These are phyloP conservation scores for Saposhnikovia divaricata DNA, from an alignment of 129 eudicot genomes.

Conservation along the genomic window DNA sequence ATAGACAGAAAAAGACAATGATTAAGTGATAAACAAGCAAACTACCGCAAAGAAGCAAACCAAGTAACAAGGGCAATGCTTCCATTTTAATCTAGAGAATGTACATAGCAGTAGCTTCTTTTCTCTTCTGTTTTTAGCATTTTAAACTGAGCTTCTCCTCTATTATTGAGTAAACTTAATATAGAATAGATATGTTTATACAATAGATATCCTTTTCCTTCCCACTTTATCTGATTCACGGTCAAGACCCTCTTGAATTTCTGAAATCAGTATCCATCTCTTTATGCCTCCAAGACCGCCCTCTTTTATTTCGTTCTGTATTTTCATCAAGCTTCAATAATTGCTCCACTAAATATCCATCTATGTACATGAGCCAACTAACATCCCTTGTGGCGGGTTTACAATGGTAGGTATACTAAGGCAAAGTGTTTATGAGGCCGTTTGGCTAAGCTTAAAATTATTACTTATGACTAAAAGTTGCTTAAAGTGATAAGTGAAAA, in stretches of 20 bases:
- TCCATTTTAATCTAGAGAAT: neutral
- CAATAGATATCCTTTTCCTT: neutral
- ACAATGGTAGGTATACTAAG: neutral
- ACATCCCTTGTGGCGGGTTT: neutral
- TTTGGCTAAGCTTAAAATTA: too few relatives aligned
- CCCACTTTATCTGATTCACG: neutral
- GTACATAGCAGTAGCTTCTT: neutral
- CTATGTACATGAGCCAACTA: neutral
- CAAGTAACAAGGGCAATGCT: neutral
- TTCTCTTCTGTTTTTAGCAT: too few relatives aligned
- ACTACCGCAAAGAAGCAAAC: neutral
- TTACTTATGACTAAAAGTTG: too few relatives aligned
- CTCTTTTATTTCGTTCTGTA: neutral
- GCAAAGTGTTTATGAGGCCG: neutral
- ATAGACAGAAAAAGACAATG: constrained; percentile 5
- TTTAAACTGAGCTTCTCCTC: neutral
- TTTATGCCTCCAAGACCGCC: neutral
- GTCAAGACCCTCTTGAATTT: neutral
- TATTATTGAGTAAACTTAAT: neutral
- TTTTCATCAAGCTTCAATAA: too few relatives aligned
- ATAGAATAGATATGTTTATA: neutral
- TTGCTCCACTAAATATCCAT: neutral
- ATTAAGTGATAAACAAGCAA: neutral
- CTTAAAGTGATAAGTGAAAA: too few relatives aligned
- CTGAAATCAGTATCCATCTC: neutral